Conservation (phyloP, 148 eudicot species). For the Nepenthes mirabilis region DNA sequence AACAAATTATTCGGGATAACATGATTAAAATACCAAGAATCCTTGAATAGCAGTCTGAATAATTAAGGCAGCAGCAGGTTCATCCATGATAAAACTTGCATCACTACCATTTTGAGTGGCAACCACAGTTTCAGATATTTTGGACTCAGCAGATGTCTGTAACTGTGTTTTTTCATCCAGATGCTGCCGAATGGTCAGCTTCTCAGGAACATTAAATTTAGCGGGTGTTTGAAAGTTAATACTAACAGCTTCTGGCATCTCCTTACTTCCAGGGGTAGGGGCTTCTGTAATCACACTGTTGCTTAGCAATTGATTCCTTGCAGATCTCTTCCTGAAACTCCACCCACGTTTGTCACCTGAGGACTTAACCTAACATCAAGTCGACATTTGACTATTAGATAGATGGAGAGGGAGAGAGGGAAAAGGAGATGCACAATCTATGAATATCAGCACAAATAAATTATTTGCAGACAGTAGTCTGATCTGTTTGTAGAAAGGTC, state of each 20-base stretch:
- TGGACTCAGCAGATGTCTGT: conserved; percentile 11
- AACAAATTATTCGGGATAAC: too few species aligned
- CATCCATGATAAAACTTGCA: conserved; percentile 26
- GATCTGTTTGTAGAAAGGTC: too few species aligned
- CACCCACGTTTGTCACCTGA: conserved; percentile 67
- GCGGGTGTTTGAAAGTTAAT: conserved; percentile 30
- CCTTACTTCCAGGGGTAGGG: conserved; percentile 40
- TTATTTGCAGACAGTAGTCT: too few species aligned
- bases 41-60: conserved; percentile 65
- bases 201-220: conserved; percentile 24
- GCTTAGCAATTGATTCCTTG: conserved; percentile 61
- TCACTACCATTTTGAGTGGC: conserved; percentile 17
- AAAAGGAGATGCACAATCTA: not conserved
- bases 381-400: conserved; percentile 1
- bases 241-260: conserved; percentile 28
- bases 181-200: conserved; percentile 22
- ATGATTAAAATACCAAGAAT: conserved; percentile 40
- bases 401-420: not conserved
- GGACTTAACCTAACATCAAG: conserved; percentile 44
- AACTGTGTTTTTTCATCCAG: conserved; percentile 35
- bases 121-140: conserved; percentile 12
- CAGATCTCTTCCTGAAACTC: conserved; percentile 82
- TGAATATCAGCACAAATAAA: not conserved
- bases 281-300: conserved; percentile 45
- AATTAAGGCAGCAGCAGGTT: conserved; percentile 21